phyloP scores from a whole-genome alignment of 805 yeast species.

The Kazachstania bromeliacearum region DNA sequence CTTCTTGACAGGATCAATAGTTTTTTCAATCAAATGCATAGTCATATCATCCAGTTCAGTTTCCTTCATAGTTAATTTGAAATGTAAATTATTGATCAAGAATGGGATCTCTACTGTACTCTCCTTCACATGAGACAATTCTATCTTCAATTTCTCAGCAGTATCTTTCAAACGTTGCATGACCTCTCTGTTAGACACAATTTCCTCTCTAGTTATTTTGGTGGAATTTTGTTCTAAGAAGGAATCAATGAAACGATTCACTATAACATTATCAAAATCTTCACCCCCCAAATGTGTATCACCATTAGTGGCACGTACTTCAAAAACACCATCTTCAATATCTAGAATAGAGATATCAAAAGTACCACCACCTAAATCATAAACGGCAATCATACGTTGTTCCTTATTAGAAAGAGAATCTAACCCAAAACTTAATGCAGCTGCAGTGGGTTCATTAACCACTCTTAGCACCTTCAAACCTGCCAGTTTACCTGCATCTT shows the following conservation, averaged over 20 bases:
- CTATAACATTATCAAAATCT: slow-evolving; percentile 64
- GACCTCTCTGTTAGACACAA: slow-evolving; percentile 42
- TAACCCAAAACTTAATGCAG: slow-evolving; percentile 74
- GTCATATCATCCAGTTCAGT: slow-evolving; percentile 60
- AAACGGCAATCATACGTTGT: slow-evolving; percentile 38
- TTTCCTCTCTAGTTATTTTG: slow-evolving; percentile 27
- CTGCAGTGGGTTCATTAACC: slow-evolving; percentile 79
- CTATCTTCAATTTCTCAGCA: slow-evolving; percentile 70
- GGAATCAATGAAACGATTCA: slow-evolving; percentile 45
- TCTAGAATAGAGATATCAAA: slow-evolving; percentile 73
- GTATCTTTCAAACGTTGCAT: slow-evolving; percentile 74
- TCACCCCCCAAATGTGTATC: slow-evolving; percentile 83
- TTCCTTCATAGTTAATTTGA: slow-evolving; percentile 50
- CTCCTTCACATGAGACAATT: slow-evolving; percentile 52
- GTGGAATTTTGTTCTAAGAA: slow-evolving; percentile 43
- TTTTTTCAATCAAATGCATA: slow-evolving; percentile 53
- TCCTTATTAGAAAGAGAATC: slow-evolving; percentile 36
- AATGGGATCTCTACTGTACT: slow-evolving; percentile 65
- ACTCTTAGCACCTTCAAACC: slow-evolving; percentile 69
- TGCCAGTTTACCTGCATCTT: slow-evolving; percentile 65
- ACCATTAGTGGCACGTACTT: slow-evolving; percentile 76
- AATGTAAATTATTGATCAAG: slow-evolving; percentile 51
- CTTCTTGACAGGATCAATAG: slow-evolving; percentile 63
- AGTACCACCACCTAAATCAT: slow-evolving; percentile 81
- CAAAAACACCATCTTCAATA: slow-evolving; percentile 73